A percentile compares a stretch with the other conserved stretches of the same genome.
Evolutionary conservation across 2,329 filamentous ascomycete genomes (phyloP).

Genomic region (Cytospora leucostoma): DNA sequence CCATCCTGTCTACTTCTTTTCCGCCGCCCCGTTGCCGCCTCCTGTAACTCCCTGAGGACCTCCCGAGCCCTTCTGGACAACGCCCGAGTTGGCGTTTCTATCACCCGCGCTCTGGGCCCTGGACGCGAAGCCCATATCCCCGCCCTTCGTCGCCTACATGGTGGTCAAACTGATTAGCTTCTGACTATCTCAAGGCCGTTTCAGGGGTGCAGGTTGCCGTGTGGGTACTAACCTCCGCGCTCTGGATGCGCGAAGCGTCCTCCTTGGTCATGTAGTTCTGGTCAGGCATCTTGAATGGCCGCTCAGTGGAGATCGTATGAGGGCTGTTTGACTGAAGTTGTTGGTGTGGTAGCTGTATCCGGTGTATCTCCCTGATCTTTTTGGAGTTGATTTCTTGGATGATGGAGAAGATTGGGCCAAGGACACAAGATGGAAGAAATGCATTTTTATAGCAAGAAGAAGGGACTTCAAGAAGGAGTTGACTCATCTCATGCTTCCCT

Average conservation of each 20-base stretch:
- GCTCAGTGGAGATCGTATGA: not conserved
- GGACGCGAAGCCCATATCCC: conserved; percentile 10
- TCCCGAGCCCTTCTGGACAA: not conserved
- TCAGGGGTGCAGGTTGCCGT: too few species aligned
- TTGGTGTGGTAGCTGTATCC: not conserved
- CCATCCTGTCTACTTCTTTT: conserved; percentile 9
- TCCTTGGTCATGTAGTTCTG: conserved; percentile 2
- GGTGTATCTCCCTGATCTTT: too few species aligned
- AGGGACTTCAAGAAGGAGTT: too few species aligned
- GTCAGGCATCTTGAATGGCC: conserved; percentile 5
- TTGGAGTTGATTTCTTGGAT: too few species aligned
- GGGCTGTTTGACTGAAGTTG: not conserved
- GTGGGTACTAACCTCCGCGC: not conserved
- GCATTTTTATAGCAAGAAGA: not conserved
- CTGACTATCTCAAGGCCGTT: not conserved
- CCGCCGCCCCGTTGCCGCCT: not conserved
- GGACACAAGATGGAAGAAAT: not conserved
- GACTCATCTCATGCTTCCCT: too few species aligned
- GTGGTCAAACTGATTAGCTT: not conserved
- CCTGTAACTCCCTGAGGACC: not conserved
- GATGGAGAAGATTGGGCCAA: too few species aligned
- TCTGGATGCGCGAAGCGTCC: conserved; percentile 9
- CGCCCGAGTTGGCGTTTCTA: not conserved
- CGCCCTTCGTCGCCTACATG: conserved; percentile 1
- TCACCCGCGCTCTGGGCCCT: conserved; percentile 1